Base-by-base conservation (phyloP, 352 stramenopile genomes). In the Salisapilia sapeloensis region DNA sequence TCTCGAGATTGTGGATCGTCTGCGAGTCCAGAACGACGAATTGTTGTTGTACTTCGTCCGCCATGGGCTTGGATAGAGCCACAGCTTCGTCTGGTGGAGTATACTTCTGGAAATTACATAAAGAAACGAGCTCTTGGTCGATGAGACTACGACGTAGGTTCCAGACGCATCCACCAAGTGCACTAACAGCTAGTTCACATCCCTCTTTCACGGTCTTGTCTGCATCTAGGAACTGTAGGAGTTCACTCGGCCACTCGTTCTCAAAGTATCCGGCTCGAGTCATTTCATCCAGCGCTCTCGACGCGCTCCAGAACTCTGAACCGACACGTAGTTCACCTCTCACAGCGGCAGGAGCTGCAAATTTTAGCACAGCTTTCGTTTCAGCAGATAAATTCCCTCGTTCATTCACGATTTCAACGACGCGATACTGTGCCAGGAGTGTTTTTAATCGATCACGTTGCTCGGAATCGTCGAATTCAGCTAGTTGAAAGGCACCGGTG, bases 1-100 rank as follows among this genome's bases (percentile, higher is more conserved):
- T 66, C 54, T 99, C 94, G 8, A 99, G 63, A 45, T 99, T 99
- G 21, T 93, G 69, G 14, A 99, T 77, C 4, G 95, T 97, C 21
- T 93, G 92, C 9, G 89, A 93, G 47, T 99, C 94, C 16, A 99
- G 40, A 11, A 96, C 75, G 48, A 99, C 74, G 42, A 84, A 90
- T 17, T 84, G 70, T 38, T 90, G 74, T 12, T 62, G 69, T 16
- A 90, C 35, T 18, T 83, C 72, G 20, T 12, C 18, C 6, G 36
- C 29, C 3, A 17, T 18, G 14, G 19, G 6, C 14, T 19, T 13
- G 17, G 6, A 6, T 13, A 28, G 24, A 1, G 47, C 44, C 24
- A 61, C 64, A 2, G 56, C 42, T 24, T 82, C 67, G 33, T 90
- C 74, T 2, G 74, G 78, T 19, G 74, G 74, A n/a, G 55, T 74